Conservation (phyloP, 345 rosid genomes). For the Syzygium aqueum region DNA sequence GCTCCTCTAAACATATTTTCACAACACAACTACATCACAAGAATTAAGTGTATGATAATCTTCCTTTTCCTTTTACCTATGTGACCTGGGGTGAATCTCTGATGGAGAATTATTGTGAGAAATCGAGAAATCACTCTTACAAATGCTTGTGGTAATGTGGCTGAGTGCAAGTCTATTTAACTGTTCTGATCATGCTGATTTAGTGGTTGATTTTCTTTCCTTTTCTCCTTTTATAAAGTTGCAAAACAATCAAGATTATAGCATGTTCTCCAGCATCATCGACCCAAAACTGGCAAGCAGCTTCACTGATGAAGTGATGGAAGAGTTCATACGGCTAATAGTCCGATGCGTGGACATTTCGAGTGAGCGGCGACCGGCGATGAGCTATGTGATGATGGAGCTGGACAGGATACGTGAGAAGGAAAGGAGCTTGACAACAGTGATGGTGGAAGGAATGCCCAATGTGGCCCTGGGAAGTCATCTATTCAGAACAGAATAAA, state of each 20-base stretch:
- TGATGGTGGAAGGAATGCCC: conserved; percentile 82
- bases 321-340: conserved; percentile 51
- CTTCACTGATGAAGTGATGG: conserved; percentile 83
- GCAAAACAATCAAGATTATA: conserved; percentile 43
- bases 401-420: conserved; percentile 68
- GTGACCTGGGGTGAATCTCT: not conserved
- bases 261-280: conserved; percentile 33
- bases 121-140: not conserved
- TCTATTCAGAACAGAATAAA: conserved; percentile 47
- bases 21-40: not conserved
- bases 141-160: not conserved
- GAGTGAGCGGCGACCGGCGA: conserved; percentile 73
- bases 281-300: conserved; percentile 61
- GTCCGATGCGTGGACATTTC: conserved; percentile 51
- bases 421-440: conserved; percentile 73
- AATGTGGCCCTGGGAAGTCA: conserved; percentile 87
- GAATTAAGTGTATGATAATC: not conserved
- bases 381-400: conserved; percentile 67
- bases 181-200: not conserved
- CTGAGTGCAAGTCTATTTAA: not conserved
- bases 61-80: not conserved
- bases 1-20: not conserved
- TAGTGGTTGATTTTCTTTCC: not conserved
- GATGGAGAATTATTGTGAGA: not conserved
- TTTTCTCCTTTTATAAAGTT: conserved; percentile 28